Evolutionary conservation across 495 filamentous ascomycete genomes (phyloP), one percentile per base, ranked within the genome.

Genomic region (Sporormia fimetaria): DNA sequence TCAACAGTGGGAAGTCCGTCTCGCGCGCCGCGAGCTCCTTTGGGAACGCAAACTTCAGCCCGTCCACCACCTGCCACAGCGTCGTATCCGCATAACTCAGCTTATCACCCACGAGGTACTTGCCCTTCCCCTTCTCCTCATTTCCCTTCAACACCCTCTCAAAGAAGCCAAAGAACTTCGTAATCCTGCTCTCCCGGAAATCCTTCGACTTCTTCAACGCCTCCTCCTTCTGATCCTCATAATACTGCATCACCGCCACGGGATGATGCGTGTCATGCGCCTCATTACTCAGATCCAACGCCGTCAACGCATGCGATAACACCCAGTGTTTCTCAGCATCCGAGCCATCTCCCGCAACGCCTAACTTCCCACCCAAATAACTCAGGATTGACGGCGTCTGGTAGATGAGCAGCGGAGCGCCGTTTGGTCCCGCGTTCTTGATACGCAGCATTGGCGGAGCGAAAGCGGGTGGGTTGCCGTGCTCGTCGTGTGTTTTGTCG

Each of bases 221-320:
- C 51, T 79, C 77, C 0, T 58, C 61, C 50, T 75, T 79, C 60
- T 83, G 78, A 21, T 81, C 74, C 42, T 81, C 77, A 45, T 81
- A 83, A 44, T 77, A 80, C 20, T 68, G 47, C 3, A 49, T 47
- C 0, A 54, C 44, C 0, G 70, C 64, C 11, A 82, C 64, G 0
- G 79, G 79, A 46, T 83, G 79, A 47, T 83, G 79, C 29, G 65
- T 67, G 44, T 82, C 75, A 47, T 83, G 79, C 11, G 67, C 63
- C 54, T 83, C 79, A 43, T 80, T 74, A 44, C 65, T 66, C 41
- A 80, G 65, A 44, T 83, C 79, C 42, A 81, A 56, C n/a, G 76
- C 75, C 32, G 79, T 82, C 16, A 81, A 54, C n/a, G 65, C 66
- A 5, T 81, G 60, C 35, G 57, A 60, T 30, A 76, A 69, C 25